A percentile compares a stretch with the other conserved stretches of the same genome.
phyloP scores from a whole-genome alignment of 345 rosid species.

The Pugionium dolabratum region DNA sequence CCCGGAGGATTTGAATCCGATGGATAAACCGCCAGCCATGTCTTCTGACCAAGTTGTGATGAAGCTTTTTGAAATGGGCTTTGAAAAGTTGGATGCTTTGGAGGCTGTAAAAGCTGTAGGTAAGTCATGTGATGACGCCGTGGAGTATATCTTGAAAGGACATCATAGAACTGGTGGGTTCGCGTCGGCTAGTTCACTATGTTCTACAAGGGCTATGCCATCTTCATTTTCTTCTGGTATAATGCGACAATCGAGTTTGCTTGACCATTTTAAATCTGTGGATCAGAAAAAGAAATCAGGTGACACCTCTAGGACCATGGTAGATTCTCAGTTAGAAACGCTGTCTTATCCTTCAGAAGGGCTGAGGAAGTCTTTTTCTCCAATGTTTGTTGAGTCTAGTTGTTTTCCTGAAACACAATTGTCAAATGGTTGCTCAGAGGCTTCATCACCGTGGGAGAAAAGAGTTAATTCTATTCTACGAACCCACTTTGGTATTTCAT shows the following conservation, averaged over 20 bases:
- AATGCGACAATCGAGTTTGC: conserved; percentile 56
- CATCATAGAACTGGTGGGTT: conserved; percentile 29
- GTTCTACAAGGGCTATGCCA: conserved; percentile 33
- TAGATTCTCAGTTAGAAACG: conserved; percentile 34
- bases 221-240: conserved; percentile 34
- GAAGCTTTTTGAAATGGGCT: conserved; percentile 73
- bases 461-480: conserved; percentile 50
- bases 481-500: conserved; percentile 61
- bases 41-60: conserved; percentile 42
- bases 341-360: conserved; percentile 33
- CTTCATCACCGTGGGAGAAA: conserved; percentile 59
- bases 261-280: conserved; percentile 57
- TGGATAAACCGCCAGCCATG: conserved; percentile 38
- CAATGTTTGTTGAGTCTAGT: conserved; percentile 16
- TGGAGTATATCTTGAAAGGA: conserved; percentile 56
- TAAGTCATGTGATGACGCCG: conserved; percentile 53
- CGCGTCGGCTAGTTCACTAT: conserved; percentile 38
- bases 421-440: conserved; percentile 37
- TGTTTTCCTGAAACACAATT: conserved; percentile 18
- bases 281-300: conserved; percentile 40
- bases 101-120: conserved; percentile 69
- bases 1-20: conserved; percentile 15
- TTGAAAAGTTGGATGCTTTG: conserved; percentile 49
- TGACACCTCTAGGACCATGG: conserved; percentile 8
- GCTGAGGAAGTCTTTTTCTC: conserved; percentile 8